Conservation (phyloP, 1,284 basidiomycete species). For the Malassezia equina region DNA sequence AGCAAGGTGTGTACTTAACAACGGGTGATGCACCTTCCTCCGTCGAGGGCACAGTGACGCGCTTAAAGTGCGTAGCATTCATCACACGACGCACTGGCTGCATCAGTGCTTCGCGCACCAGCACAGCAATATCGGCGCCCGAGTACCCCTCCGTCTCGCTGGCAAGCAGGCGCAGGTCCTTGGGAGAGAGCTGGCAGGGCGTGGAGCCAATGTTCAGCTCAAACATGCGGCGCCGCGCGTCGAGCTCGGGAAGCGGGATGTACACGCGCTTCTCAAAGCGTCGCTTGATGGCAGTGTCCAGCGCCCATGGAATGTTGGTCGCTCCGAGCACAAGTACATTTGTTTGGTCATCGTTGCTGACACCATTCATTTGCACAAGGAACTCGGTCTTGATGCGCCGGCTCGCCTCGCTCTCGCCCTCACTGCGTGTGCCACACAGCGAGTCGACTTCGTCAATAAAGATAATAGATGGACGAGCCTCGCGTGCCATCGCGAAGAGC, state of each 20-base stretch:
- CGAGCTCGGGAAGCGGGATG: conserved; percentile 86
- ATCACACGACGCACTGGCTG: conserved; percentile 95
- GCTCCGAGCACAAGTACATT: conserved; percentile 97
- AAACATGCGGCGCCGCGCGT: conserved; percentile 91
- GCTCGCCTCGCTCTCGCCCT: conserved; percentile 90
- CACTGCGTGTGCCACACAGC: conserved; percentile 82
- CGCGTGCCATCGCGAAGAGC: conserved; percentile 88
- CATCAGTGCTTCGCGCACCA: conserved; percentile 95
- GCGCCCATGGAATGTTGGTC: conserved; percentile 78
- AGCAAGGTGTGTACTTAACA: conserved; percentile 18
- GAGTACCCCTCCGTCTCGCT: conserved; percentile 83
- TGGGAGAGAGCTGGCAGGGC: conserved; percentile 67
- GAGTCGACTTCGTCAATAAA: conserved; percentile 99
- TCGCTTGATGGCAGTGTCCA: conserved; percentile 95
- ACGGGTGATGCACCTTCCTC: conserved; percentile 23
- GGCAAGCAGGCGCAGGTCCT: conserved; percentile 74
- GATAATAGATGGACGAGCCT: conserved; percentile 92
- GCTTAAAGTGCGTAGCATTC: conserved; percentile 87
- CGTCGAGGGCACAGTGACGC: conserved; percentile 47
- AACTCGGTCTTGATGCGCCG: conserved; percentile 98
- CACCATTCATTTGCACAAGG: conserved; percentile 91
- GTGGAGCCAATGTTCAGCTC: conserved; percentile 90
- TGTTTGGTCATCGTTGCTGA: conserved; percentile 74
- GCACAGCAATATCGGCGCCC: conserved; percentile 86
- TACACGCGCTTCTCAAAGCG: conserved; percentile 98